Evolutionary conservation across 345 rosid genomes (phyloP).

Genomic region (Hevea brasiliensis): DNA sequence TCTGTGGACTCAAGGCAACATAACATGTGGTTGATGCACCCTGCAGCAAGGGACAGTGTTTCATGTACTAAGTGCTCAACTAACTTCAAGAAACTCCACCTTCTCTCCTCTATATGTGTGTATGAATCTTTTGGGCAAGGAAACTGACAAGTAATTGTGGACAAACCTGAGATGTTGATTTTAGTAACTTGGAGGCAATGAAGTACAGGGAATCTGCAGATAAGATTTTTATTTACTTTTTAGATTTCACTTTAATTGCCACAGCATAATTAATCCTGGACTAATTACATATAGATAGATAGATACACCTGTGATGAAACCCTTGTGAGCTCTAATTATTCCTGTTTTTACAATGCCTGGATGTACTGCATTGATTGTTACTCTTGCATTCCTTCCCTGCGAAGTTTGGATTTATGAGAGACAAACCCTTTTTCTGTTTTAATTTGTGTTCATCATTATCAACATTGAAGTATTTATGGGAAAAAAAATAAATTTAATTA

Average conservation of each 20-base stretch:
- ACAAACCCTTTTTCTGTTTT: not conserved
- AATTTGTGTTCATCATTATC: not conserved
- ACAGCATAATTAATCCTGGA: too few species aligned
- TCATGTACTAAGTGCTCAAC: not conserved
- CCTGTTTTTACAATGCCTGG: conserved; percentile 97
- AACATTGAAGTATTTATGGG: not conserved
- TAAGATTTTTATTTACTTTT: not conserved
- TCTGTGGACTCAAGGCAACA: conserved; percentile 69
- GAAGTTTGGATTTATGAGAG: not conserved
- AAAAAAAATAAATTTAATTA: not conserved
- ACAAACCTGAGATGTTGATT: conserved; percentile 72
- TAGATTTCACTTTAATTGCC: not conserved
- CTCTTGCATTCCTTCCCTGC: conserved; percentile 78
- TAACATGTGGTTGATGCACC: conserved; percentile 97
- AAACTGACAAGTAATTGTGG: conserved; percentile 5
- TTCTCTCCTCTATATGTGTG: not conserved
- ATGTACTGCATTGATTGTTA: conserved; percentile 86
- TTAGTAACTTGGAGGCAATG: conserved; percentile 84
- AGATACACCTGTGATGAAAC: conserved; percentile 74
- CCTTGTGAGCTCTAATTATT: conserved; percentile 79
- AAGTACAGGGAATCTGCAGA: conserved; percentile 87
- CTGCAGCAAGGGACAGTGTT: conserved; percentile 35
- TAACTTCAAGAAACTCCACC: not conserved
- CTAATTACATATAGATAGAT: too few species aligned
- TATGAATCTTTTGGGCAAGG: not conserved